Evolutionary conservation across 2,329 filamentous ascomycete genomes (phyloP).

Genomic region (Xylaria sp.): DNA sequence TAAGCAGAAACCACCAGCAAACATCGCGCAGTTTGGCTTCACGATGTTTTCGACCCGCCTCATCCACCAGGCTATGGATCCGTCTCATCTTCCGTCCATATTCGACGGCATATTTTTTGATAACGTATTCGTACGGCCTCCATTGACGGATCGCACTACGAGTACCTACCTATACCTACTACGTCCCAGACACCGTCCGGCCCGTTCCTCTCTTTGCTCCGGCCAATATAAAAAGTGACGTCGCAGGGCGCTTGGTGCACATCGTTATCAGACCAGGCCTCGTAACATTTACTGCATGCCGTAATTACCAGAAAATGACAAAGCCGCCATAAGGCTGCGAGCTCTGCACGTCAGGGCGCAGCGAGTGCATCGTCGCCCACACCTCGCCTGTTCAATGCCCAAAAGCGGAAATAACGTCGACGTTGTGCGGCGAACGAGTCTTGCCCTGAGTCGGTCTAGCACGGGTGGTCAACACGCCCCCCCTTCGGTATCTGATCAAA

Average conservation of each 20-base stretch:
- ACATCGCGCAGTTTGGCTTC: neutral
- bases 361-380: too few species aligned
- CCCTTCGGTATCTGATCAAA: neutral
- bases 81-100: neutral
- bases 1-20: neutral
- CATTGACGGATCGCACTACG: neutral
- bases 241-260: neutral
- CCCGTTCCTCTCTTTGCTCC: neutral
- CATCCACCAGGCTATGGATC: neutral
- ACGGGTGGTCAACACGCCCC: constrained; percentile 2
- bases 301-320: neutral
- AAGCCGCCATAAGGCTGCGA: neutral
- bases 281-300: neutral
- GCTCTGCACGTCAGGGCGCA: neutral
- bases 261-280: neutral
- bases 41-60: neutral
- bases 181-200: neutral
- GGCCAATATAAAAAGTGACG: neutral
- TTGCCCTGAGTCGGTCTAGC: constrained; percentile 8
- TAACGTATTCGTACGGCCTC: neutral
- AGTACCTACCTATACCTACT: neutral
- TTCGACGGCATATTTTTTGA: neutral
- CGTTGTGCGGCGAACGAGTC: constrained; percentile 1
- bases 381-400: constrained; percentile 9
- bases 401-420: constrained; percentile 11